Percentiles rank a stretch among this genome's conserved stretches.
These are phyloP conservation scores for Platanthera zijinensis DNA, from an alignment of 106 monocot genomes.

Conservation along the genomic window DNA sequence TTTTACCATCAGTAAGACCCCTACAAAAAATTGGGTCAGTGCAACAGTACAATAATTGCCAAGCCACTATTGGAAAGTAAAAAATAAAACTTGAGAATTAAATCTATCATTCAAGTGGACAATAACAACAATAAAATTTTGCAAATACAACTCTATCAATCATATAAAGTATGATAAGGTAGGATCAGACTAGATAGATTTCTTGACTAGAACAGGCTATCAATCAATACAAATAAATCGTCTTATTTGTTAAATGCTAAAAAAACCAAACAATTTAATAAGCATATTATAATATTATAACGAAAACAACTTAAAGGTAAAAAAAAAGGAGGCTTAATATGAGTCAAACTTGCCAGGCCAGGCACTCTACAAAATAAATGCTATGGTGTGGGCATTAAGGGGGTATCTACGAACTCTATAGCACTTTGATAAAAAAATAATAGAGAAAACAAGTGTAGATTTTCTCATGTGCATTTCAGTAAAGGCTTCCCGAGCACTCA, in stretches of 20 bases:
- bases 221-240: background rate
- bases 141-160: no score
- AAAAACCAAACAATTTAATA: background rate
- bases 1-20: constrained; percentile 28
- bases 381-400: background rate
- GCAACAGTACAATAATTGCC: background rate
- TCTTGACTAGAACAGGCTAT: background rate
- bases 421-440: no score
- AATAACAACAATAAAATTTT: background rate
- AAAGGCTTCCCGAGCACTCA: no score
- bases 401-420: no score
- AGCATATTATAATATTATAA: background rate
- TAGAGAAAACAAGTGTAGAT: no score
- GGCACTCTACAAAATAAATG: background rate
- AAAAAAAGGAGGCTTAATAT: background rate
- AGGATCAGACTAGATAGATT: background rate
- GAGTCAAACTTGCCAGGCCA: background rate
- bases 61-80: background rate
- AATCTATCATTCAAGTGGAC: background rate
- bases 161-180: background rate
- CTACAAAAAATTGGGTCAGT: constrained; percentile 21
- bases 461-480: no score
- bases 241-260: background rate
- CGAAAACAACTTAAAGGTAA: background rate
- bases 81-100: background rate